phyloP scores from a whole-genome alignment of 768 basidiomycete genomes.

The Lanmaoa pseudosensibilis region DNA sequence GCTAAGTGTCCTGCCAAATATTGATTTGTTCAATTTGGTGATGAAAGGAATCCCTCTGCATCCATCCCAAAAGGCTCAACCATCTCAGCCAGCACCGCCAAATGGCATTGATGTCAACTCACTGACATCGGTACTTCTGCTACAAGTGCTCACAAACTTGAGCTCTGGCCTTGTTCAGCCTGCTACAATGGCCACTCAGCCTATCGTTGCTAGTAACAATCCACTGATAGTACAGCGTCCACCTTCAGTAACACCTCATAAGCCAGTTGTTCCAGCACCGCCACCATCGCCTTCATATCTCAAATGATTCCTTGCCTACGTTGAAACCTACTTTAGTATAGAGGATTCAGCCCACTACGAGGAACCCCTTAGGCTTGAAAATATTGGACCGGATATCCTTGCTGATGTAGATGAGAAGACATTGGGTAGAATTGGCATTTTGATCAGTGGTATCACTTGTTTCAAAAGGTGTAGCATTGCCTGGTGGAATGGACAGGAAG shows the following conservation, averaged over 20 bases:
- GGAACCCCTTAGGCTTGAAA: background rate
- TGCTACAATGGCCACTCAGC: too few species aligned
- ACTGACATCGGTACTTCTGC: slow-evolving; percentile 2
- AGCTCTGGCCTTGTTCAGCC: background rate
- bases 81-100: background rate
- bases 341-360: background rate
- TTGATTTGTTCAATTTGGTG: background rate
- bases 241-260: background rate
- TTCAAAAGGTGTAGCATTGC: background rate
- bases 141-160: slow-evolving; percentile 1
- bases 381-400: background rate
- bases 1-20: background rate
- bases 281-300: background rate
- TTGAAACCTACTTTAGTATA: background rate
- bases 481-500: too few species aligned
- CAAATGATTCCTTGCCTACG: background rate
- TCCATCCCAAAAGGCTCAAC: background rate
- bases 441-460: background rate
- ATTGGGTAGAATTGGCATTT: background rate
- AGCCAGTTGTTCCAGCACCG: too few species aligned
- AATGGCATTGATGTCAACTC: background rate
- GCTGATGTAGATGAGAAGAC: background rate
- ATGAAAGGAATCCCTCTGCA: slow-evolving; percentile 2
- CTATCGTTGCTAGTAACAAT: too few species aligned
- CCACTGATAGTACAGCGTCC: too few species aligned